These are phyloP conservation scores for Nelumbo lutea DNA, from an alignment of 164 flowering plant species.

Conservation along the genomic window DNA sequence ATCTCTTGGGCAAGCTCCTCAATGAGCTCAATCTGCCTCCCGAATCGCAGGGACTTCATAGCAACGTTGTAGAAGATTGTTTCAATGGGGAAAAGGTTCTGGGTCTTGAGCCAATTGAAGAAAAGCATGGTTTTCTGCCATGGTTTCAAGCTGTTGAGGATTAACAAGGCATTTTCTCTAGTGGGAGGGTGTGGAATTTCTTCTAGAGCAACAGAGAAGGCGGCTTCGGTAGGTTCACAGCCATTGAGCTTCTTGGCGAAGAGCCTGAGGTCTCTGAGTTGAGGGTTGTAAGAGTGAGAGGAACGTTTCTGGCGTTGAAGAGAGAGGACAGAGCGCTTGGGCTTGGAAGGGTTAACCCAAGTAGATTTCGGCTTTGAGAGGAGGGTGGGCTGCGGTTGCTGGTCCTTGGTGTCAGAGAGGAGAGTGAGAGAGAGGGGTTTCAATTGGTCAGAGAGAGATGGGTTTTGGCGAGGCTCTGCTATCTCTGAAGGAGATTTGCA, in stretches of 20 bases:
- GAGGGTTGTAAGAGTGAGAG: conserved; percentile 51
- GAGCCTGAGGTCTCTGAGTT: conserved; percentile 50
- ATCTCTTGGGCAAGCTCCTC: conserved; percentile 81
- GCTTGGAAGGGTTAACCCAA: conserved; percentile 88
- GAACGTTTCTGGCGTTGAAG: conserved; percentile 68
- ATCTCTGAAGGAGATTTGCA: conserved; percentile 27
- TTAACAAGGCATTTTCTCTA: conserved; percentile 65
- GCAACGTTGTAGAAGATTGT: conserved; percentile 83
- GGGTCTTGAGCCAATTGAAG: conserved; percentile 81
- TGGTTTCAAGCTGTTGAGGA: conserved; percentile 61
- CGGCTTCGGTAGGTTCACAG: conserved; percentile 37
- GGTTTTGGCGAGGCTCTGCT: conserved; percentile 22
- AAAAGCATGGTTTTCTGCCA: conserved; percentile 72
- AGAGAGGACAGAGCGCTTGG: conserved; percentile 65
- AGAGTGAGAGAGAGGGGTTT: conserved; percentile 41
- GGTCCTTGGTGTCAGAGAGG: conserved; percentile 11
- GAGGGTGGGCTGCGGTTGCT: conserved; percentile 27
- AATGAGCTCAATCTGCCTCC: conserved; percentile 62
- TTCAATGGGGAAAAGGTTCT: conserved; percentile 68
- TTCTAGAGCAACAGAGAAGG: conserved; percentile 34
- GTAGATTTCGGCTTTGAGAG: conserved; percentile 67
- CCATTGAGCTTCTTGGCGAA: conserved; percentile 62
- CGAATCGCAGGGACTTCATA: conserved; percentile 85
- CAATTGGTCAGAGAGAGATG: conserved; percentile 72
- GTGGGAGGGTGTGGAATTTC: conserved; percentile 57